A percentile compares a stretch with the other conserved stretches of the same genome.
Evolutionary conservation across 257 asterid genomes (phyloP).

Genomic region (Lycium barbarum): DNA sequence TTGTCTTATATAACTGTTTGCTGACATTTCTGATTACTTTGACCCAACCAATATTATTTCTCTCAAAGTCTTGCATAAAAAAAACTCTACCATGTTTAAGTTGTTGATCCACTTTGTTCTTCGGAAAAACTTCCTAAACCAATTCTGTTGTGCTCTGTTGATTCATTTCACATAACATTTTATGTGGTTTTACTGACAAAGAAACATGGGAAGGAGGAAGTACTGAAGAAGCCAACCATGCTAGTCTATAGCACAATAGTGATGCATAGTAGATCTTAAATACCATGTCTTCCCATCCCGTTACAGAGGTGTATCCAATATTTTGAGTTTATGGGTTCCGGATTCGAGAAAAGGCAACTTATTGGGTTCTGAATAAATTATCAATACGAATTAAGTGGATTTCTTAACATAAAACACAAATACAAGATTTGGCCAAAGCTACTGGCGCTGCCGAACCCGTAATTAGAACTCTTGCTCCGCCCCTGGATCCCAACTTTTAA

Average conservation of each 20-base stretch:
- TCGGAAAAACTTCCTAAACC: neutral
- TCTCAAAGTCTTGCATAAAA: neutral
- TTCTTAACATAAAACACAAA: neutral
- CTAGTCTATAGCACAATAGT: conserved; percentile 4
- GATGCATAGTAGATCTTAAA: neutral
- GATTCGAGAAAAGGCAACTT: neutral
- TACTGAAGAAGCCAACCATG: neutral
- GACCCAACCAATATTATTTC: neutral
- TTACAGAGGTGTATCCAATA: neutral
- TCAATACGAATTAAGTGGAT: neutral
- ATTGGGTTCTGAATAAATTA: neutral
- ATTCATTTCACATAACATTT: neutral
- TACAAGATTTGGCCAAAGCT: neutral
- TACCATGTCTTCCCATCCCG: neutral
- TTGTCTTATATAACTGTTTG: neutral
- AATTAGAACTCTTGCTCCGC: neutral
- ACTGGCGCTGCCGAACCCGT: neutral
- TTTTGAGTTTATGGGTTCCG: neutral
- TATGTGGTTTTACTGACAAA: neutral
- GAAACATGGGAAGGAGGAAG: conserved; percentile 9
- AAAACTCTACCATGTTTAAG: neutral
- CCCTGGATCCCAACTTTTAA: neutral
- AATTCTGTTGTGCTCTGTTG: neutral
- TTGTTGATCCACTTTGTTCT: neutral
- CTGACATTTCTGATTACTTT: neutral